Conservation (phyloP, 306 rosid genomes). For the Alnus glutinosa region DNA sequence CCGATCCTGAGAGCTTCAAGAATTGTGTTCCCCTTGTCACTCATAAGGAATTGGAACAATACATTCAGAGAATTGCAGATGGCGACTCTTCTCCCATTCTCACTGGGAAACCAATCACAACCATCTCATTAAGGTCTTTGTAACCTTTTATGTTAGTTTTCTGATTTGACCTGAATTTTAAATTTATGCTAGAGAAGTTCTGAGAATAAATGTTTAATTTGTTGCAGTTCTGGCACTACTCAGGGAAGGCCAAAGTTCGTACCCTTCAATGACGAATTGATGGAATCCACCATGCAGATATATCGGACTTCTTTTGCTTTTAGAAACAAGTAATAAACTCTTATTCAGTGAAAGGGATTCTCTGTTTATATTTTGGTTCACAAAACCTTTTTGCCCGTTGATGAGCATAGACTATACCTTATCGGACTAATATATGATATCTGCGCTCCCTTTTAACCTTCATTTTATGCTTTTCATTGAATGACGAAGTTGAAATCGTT, state of each 20-base stretch:
- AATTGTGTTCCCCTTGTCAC: conserved; percentile 71
- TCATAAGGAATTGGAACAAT: conserved; percentile 69
- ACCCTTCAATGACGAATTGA: conserved; percentile 88
- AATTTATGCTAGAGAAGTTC: conserved; percentile 9
- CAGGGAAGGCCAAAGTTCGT: conserved; percentile 78
- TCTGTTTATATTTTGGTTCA: background rate
- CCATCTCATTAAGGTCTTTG: conserved; percentile 70
- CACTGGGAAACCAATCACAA: conserved; percentile 77
- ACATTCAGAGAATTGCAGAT: conserved; percentile 65
- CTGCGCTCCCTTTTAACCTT: background rate
- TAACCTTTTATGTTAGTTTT: background rate
- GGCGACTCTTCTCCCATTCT: conserved; percentile 70
- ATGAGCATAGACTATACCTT: background rate
- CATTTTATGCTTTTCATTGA: background rate
- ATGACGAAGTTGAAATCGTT: background rate
- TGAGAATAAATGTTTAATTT: conserved; percentile 8
- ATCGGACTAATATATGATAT: background rate
- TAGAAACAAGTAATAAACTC: conserved; percentile 63
- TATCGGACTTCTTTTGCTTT: conserved; percentile 79
- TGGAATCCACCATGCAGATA: conserved; percentile 74
- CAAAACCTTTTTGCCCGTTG: background rate
- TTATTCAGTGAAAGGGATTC: background rate
- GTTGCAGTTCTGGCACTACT: conserved; percentile 92
- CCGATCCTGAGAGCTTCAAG: conserved; percentile 81
- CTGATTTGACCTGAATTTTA: conserved; percentile 4